Evolutionary conservation across 2,329 filamentous ascomycete species (phyloP), one percentile per base, ranked within the genome.

Genomic region (Fusarium sp.): DNA sequence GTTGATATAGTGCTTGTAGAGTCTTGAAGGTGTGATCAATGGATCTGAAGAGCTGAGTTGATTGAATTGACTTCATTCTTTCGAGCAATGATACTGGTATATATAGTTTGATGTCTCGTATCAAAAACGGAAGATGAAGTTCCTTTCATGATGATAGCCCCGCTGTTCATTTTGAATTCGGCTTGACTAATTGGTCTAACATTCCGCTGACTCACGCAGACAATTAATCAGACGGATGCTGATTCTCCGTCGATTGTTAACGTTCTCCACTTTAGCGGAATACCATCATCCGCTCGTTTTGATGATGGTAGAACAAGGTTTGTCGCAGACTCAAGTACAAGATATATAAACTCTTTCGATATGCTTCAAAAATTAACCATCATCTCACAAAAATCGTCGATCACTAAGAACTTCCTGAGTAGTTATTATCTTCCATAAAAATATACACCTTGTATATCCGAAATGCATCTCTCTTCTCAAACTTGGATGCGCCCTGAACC

Each of bases 401-500:
- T 5, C 25, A 25, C 5, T 25, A 3, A 25, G 5, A 25, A 6
- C 25, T 25, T 25, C 25, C 25, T 25, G 7, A 8, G 4, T 25
- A 25, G 7, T 25, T 25, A 9, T 9, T 9, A 25, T 25, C 25
- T 25, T 25, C 23, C 7, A 25, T 25, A 25, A 25, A 6, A 1
- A 39, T 39, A 11, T 1, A 2, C 7, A 2, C 3, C 7, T 1
- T 14, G 11, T 27, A 27, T 9, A 21, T 31, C 3, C 29, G 25
- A 6, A 14, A 71, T 71, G 69, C 69, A 71, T 56, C 39, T 69
- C 2, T 67, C 56, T 40, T 53, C 68, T 14, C 68, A 71, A 31
- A 71, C 58, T 5, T 71, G 66, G 69, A 71, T 71, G 68, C 63
- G 68, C 11, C 59, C 63, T 9, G 66, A 70, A 37, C 42, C 63